Evolutionary conservation across 805 yeast genomes (phyloP).

Genomic region (Metschnikowia borealis): DNA sequence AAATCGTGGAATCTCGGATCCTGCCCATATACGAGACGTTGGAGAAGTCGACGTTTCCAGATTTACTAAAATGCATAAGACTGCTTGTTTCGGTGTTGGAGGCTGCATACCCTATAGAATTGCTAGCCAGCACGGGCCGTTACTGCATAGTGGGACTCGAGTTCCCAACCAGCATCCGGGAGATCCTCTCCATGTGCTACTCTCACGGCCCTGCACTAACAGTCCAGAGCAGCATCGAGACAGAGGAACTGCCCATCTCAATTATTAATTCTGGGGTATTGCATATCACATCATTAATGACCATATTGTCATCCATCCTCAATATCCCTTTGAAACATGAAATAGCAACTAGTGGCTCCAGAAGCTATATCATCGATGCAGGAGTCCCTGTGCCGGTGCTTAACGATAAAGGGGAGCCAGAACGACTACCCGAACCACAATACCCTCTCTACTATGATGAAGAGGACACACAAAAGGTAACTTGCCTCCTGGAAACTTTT

Average conservation of each 20-base stretch:
- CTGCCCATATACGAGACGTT: conserved; percentile 27
- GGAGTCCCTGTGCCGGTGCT: not conserved
- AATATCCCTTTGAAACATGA: conserved; percentile 25
- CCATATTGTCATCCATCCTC: conserved; percentile 23
- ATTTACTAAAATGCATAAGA: conserved; percentile 17
- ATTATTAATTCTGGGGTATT: conserved; percentile 31
- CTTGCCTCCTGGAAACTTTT: not conserved
- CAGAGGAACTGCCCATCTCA: conserved; percentile 5
- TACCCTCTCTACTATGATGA: conserved; percentile 11
- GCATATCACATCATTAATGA: conserved; percentile 28
- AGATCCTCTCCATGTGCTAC: conserved; percentile 29
- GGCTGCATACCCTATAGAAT: conserved; percentile 26
- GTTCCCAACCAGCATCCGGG: conserved; percentile 31
- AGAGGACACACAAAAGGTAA: conserved; percentile 13
- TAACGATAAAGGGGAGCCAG: not conserved
- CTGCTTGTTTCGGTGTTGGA: conserved; percentile 15
- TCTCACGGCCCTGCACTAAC: conserved; percentile 1
- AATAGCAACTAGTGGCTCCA: conserved; percentile 23
- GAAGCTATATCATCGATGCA: conserved; percentile 22
- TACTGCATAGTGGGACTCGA: conserved; percentile 32
- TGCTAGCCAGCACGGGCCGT: conserved; percentile 19
- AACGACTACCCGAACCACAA: not conserved
- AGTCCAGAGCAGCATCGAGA: conserved; percentile 7
- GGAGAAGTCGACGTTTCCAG: conserved; percentile 20
- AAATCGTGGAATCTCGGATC: conserved; percentile 24